Evolutionary conservation across 306 rosid genomes (phyloP).

Genomic region (Quercus alba): DNA sequence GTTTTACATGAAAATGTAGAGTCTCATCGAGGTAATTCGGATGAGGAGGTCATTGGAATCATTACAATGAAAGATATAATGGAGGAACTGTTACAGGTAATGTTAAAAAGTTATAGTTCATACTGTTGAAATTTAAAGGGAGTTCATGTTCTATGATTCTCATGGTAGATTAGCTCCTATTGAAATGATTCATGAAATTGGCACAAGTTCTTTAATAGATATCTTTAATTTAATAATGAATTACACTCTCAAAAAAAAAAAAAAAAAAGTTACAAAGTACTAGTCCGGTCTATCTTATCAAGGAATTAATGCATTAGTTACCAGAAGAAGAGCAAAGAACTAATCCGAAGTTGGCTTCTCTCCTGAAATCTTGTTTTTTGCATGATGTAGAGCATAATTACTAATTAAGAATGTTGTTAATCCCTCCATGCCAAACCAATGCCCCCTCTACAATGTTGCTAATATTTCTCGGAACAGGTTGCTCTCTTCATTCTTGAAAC

Average conservation of each 20-base stretch:
- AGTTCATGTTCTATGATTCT: neutral
- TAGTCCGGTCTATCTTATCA: too few species aligned
- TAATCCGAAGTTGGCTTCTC: too few species aligned
- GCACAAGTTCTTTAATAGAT: neutral
- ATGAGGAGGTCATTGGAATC: constrained; percentile 56
- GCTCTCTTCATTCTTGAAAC: too few species aligned
- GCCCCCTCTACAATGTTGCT: too few species aligned
- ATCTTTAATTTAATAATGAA: neutral
- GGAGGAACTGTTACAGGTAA: constrained; percentile 67
- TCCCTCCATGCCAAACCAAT: too few species aligned
- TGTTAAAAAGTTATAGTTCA: neutral
- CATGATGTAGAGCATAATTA: too few species aligned
- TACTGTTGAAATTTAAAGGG: neutral
- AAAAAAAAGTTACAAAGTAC: neutral
- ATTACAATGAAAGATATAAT: constrained; percentile 81
- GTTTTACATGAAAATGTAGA: constrained; percentile 15
- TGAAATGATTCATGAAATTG: neutral
- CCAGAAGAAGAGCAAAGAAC: too few species aligned
- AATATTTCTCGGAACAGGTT: too few species aligned
- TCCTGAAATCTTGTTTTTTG: too few species aligned
- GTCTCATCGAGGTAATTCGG: constrained; percentile 14
- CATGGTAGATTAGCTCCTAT: neutral
- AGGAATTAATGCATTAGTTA: too few species aligned
- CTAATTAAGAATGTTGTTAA: too few species aligned
- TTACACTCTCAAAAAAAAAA: neutral